Percentiles rank a stretch among this genome's conserved stretches.
These are phyloP conservation scores for Echeveria elegans DNA, from an alignment of 164 flowering plant genomes.

Conservation along the genomic window DNA sequence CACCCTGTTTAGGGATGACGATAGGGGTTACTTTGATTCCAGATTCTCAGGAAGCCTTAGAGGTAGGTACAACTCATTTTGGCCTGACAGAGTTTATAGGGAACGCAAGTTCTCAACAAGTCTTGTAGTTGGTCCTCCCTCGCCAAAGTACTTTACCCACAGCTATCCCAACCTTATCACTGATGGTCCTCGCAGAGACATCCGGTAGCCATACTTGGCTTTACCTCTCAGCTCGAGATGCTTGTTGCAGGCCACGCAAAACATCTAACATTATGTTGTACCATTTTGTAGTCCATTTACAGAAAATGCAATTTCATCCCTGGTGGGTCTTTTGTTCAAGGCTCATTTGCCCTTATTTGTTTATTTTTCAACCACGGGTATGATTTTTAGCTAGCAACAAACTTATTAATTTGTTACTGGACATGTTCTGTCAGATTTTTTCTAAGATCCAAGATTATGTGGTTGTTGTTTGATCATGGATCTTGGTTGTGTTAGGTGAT, in stretches of 20 bases:
- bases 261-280: neutral
- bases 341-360: neutral
- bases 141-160: neutral
- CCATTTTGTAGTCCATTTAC: no score
- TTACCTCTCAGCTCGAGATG: neutral
- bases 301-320: no score
- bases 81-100: neutral
- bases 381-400: neutral
- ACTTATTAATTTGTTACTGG: neutral
- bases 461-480: neutral
- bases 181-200: neutral
- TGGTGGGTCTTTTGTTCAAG: no score
- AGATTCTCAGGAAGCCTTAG: neutral
- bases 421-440: neutral
- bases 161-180: neutral
- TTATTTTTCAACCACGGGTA: neutral
- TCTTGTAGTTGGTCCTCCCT: neutral
- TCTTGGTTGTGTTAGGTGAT: neutral
- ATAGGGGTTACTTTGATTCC: neutral
- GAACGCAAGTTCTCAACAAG: neutral
- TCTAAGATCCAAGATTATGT: neutral
- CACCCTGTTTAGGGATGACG: neutral
- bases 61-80: neutral
- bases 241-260: no score
- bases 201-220: neutral